Evolutionary conservation across 768 basidiomycete species (phyloP), one percentile per base, ranked within the genome.

Genomic region (Floccularia luteovirens): DNA sequence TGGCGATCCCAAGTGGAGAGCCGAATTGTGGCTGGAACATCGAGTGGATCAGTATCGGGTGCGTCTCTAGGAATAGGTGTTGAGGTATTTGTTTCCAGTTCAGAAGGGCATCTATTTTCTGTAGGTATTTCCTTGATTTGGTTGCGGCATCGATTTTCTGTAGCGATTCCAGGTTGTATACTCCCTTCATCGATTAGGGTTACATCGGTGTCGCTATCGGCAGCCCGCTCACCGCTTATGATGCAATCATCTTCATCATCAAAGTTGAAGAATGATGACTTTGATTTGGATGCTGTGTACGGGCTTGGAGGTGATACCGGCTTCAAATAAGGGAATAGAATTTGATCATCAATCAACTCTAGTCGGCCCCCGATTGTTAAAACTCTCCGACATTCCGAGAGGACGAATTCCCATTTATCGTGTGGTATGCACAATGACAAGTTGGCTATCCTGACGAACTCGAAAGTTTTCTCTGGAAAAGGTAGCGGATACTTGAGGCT

Each of bases 391-490:
- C 70, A 72, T 67, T 90, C 82, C 0, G 52, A 46, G 14, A 90
- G 42, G 8, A 90, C 60, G 13, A 59, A 58, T 23, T 69, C 60
- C 87, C 87, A 90, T 27, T 66, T 58, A 4, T 70, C 61, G 31
- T 67, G 56, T 0, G 84, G 83, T 35, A 90, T 66, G 49, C 72
- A 74, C 11, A 83, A 63, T 8, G 67, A 61, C 7, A 86, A 61
- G 44, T 85, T 78, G 10, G 83, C 77, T 70, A 90, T 77, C 24
- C 86, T 70, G 31, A 90, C 77, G 38, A 79, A 64, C 48, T 90
- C 83, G 45, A 90, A 88, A 2, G 67, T 66, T 35, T 72, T 62
- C 48, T 73, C 69, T 0, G 68, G 62, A 44, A 86, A 87, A 0
- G 86, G 84, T 20, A 88, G 61, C 21, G 59, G 52, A 45, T 72